Conservation (phyloP, 2,329 filamentous ascomycete genomes). For the Torrubiellomyces zombiae region DNA sequence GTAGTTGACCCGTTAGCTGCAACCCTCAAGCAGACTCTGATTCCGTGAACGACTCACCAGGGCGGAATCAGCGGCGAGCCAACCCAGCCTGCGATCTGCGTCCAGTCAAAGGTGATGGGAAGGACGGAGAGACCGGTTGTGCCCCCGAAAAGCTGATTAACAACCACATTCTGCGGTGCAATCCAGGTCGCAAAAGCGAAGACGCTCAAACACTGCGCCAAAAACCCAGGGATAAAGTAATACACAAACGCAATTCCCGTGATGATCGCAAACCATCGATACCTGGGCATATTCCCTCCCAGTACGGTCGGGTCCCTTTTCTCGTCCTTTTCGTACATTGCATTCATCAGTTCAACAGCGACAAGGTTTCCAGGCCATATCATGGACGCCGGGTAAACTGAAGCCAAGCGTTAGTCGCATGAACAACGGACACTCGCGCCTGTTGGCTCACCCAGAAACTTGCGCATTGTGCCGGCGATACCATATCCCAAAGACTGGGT, state of each 20-base stretch:
- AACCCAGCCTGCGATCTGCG: constrained; percentile 51
- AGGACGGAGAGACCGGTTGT: constrained; percentile 49
- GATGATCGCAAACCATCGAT: constrained; percentile 44
- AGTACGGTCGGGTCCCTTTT: constrained; percentile 31
- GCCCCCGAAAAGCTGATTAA: constrained; percentile 62
- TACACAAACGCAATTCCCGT: constrained; percentile 43
- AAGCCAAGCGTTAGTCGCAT: constrained; percentile 3
- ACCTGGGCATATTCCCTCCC: constrained; percentile 50
- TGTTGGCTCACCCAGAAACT: constrained; percentile 35
- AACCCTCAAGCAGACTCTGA: not conserved
- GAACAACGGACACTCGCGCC: not conserved
- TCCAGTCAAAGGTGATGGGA: constrained; percentile 65
- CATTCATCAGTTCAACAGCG: constrained; percentile 50
- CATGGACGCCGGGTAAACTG: constrained; percentile 51
- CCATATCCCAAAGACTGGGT: constrained; percentile 56
- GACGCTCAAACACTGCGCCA: constrained; percentile 52
- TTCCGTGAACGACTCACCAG: constrained; percentile 41
- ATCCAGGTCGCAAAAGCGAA: constrained; percentile 62
- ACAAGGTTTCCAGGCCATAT: constrained; percentile 58
- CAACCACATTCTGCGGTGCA: constrained; percentile 45
- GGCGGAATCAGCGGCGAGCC: constrained; percentile 53
- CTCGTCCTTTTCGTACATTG: constrained; percentile 49
- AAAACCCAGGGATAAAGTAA: constrained; percentile 53
- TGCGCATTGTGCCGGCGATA: constrained; percentile 49
- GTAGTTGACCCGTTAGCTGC: not conserved